A percentile compares a stretch with the other conserved stretches of the same genome.
phyloP scores from a whole-genome alignment of 2,329 filamentous ascomycete species.

The Colletotrichum magnum region DNA sequence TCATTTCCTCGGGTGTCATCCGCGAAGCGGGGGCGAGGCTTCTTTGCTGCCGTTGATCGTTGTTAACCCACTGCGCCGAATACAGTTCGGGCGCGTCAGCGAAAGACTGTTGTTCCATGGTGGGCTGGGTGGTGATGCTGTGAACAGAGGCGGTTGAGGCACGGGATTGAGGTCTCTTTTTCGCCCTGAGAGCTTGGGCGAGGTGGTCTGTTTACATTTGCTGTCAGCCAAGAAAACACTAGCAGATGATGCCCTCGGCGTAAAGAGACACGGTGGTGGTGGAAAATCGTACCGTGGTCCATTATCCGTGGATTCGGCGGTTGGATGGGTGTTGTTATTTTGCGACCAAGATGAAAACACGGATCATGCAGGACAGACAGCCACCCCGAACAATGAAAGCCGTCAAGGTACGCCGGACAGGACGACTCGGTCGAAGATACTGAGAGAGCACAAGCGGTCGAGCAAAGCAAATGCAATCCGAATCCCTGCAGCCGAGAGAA shows the following conservation, averaged over 20 bases:
- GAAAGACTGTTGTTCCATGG: conserved; percentile 63
- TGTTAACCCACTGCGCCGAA: conserved; percentile 64
- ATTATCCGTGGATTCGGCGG: conserved; percentile 28
- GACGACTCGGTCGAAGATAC: conserved; percentile 4
- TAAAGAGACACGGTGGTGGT: neutral
- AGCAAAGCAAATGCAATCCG: conserved; percentile 24
- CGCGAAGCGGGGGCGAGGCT: conserved; percentile 59
- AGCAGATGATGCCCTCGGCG: conserved; percentile 12
- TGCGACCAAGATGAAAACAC: conserved; percentile 40
- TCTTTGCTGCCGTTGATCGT: conserved; percentile 59
- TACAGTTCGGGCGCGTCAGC: conserved; percentile 61
- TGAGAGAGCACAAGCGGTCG: conserved; percentile 20
- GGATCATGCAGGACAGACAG: conserved; percentile 32
- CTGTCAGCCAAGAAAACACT: conserved; percentile 46
- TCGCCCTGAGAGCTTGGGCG: conserved; percentile 54
- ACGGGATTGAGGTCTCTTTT: conserved; percentile 67
- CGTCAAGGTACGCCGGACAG: conserved; percentile 26
- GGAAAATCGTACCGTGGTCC: conserved; percentile 38
- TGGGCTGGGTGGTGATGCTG: conserved; percentile 66
- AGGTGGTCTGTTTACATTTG: conserved; percentile 47
- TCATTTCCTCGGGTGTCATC: conserved; percentile 72
- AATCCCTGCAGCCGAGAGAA: conserved; percentile 35
- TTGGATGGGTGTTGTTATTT: conserved; percentile 32
- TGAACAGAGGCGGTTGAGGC: conserved; percentile 71
- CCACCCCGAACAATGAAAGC: conserved; percentile 37